Base-by-base conservation (phyloP, 2,329 filamentous ascomycete species). In the Neoascochyta sp. region DNA sequence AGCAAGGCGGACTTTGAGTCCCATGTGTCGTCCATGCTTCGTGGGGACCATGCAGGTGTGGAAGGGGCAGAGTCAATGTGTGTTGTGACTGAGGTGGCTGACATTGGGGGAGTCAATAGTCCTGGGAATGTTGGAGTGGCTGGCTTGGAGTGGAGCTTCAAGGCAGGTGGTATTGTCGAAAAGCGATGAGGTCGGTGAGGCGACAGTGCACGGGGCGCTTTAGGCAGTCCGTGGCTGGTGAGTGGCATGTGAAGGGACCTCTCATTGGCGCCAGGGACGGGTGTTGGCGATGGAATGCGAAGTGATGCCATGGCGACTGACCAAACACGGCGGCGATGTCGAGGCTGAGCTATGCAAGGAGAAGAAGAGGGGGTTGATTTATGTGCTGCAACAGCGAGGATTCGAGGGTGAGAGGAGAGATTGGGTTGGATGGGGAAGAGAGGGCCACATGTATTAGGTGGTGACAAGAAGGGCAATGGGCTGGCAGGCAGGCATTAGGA, bases 1-100 rank as follows among this genome's bases (percentile, higher is more conserved):
- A 62, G 40, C 12, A 60, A 32, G 3, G 54, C 41, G 4, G 58
- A 28, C 2, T 51, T 50, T 3, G 55, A 59, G 17, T 36, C 46
- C 54, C 53, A 60, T 11, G 45, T 43, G 10, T 46, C 42, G 20
- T 41, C 39, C 32, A 45, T 39, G 16, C 27, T 22, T 7, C 56
- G 44, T 20, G 58, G 58, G 17, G 57, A 61, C 26, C 51, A 58
- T 7, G 57, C 55, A 24, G 58, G 58, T n/a, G 58, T 60, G 6
- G 57, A 60, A n/a, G 59, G 57, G 15, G 52, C 57, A 2, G 57
- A 61, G 29, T 61, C 59, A 36, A 60, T 62, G 27, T 61, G 52
- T 1, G 59, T 63, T 21, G 52, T 51, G 22, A 62, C 58, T 5
- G 54, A 59, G 29, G 43, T 54, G 5, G 55, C 57, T 9, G 57